These are phyloP conservation scores for Aureobasidium sp. DNA, from an alignment of 2,329 filamentous ascomycete species.

Conservation along the genomic window DNA sequence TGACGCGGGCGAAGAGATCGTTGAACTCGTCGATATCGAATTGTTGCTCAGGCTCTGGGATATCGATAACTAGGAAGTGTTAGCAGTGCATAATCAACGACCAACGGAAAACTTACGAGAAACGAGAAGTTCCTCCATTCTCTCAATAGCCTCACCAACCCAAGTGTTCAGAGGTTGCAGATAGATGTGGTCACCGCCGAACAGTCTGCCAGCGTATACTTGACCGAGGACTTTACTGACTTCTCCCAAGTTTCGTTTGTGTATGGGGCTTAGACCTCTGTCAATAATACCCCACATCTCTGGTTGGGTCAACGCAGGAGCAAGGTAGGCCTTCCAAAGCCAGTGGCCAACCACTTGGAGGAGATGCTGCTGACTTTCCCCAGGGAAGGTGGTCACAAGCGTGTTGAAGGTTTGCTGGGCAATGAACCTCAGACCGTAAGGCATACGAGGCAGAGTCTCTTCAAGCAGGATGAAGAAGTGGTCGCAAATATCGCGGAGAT, in stretches of 20 bases:
- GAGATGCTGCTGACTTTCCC: constrained; percentile 67
- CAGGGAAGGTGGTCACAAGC: constrained; percentile 67
- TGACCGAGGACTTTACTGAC: constrained; percentile 89
- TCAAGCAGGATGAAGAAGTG: constrained; percentile 78
- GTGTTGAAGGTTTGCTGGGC: constrained; percentile 77
- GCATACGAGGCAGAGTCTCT: constrained; percentile 77
- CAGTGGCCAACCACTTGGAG: constrained; percentile 82
- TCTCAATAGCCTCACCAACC: constrained; percentile 73
- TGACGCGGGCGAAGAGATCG: constrained; percentile 90
- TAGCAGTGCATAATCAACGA: neutral
- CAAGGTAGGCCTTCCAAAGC: constrained; percentile 90
- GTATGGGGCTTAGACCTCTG: constrained; percentile 76
- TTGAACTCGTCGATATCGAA: constrained; percentile 99
- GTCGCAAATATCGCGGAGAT: constrained; percentile 88
- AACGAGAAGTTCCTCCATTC: constrained; percentile 66
- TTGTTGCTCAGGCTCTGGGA: constrained; percentile 78
- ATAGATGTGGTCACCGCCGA: constrained; percentile 92
- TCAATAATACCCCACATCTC: constrained; percentile 92
- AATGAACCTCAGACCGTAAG: constrained; percentile 84
- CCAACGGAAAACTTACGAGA: constrained; percentile 41
- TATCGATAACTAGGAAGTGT: constrained; percentile 56
- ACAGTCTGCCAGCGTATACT: constrained; percentile 75
- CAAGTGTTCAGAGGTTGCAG: constrained; percentile 92
- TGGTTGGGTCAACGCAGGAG: constrained; percentile 79
- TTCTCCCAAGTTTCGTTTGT: constrained; percentile 85